Conservation (phyloP, 345 rosid species). For the rapeseed (Brassica napus) region DNA sequence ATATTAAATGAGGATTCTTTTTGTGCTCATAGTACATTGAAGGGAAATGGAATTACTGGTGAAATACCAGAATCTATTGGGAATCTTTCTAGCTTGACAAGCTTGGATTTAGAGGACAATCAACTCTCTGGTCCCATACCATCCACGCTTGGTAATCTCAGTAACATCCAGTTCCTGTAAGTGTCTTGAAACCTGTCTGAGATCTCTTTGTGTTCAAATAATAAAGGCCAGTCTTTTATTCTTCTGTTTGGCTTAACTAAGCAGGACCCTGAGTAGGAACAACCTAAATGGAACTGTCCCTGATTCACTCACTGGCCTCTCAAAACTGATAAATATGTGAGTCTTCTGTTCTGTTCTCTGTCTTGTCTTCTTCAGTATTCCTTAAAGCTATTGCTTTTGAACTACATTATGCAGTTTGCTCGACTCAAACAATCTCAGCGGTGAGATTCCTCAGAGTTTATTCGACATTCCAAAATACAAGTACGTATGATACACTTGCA, state of each 20-base stretch:
- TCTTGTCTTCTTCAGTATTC: not conserved
- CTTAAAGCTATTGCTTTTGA: not conserved
- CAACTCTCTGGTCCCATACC: slow-evolving; percentile 77
- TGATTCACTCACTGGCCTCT: slow-evolving; percentile 58
- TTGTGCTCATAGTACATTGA: slow-evolving; percentile 63
- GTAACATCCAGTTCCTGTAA: slow-evolving; percentile 85
- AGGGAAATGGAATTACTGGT: slow-evolving; percentile 85
- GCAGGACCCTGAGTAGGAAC: slow-evolving; percentile 86
- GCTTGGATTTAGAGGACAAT: slow-evolving; percentile 90
- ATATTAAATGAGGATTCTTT: not conserved
- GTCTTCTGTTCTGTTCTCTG: slow-evolving; percentile 24
- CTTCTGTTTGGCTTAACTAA: slow-evolving; percentile 17
- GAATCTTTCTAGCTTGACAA: slow-evolving; percentile 70
- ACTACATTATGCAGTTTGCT: slow-evolving; percentile 64
- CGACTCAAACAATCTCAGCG: slow-evolving; percentile 70
- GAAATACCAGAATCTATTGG: slow-evolving; percentile 82
- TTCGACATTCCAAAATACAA: slow-evolving; percentile 71
- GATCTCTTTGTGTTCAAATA: not conserved
- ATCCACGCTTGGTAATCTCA: slow-evolving; percentile 71
- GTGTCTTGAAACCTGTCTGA: slow-evolving; percentile 31
- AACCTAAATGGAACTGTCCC: slow-evolving; percentile 76
- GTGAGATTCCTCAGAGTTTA: slow-evolving; percentile 69
- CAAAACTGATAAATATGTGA: slow-evolving; percentile 74
- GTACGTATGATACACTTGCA: slow-evolving; percentile 44
- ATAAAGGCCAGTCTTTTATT: slow-evolving; percentile 1